phyloP scores from a whole-genome alignment of 257 asterid genomes.

The Ajuga chamaepitys region DNA sequence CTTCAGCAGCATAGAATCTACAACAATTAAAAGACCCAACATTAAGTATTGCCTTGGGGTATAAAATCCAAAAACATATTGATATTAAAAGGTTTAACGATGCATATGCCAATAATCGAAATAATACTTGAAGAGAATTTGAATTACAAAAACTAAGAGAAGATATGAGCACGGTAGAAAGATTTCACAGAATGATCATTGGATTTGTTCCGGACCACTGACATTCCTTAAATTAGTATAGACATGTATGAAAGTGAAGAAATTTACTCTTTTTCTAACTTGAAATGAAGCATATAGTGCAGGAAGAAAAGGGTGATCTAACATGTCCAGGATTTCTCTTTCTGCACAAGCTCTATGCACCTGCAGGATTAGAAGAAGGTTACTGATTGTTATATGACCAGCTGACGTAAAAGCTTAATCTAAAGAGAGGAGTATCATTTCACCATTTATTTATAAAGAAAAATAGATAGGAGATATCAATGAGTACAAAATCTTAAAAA shows the following conservation, averaged over 20 bases:
- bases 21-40: neutral
- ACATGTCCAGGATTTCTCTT: constrained; percentile 89
- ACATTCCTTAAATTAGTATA: neutral
- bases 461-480: neutral
- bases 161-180: neutral
- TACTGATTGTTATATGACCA: neutral
- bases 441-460: neutral
- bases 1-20: constrained; percentile 95
- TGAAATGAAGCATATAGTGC: constrained; percentile 97
- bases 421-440: neutral
- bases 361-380: constrained; percentile 32
- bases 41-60: neutral
- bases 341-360: constrained; percentile 99
- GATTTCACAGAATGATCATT: neutral
- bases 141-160: neutral
- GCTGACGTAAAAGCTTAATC: neutral
- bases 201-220: neutral
- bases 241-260: neutral
- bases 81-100: neutral
- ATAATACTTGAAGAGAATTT: neutral
- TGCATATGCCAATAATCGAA: too few relatives aligned
- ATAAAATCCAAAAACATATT: neutral
- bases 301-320: constrained; percentile 99
- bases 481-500: neutral
- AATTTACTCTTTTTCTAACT: constrained; percentile 33